These are phyloP conservation scores for Lactarius deliciosus DNA, from an alignment of 768 basidiomycete genomes.

Conservation along the genomic window DNA sequence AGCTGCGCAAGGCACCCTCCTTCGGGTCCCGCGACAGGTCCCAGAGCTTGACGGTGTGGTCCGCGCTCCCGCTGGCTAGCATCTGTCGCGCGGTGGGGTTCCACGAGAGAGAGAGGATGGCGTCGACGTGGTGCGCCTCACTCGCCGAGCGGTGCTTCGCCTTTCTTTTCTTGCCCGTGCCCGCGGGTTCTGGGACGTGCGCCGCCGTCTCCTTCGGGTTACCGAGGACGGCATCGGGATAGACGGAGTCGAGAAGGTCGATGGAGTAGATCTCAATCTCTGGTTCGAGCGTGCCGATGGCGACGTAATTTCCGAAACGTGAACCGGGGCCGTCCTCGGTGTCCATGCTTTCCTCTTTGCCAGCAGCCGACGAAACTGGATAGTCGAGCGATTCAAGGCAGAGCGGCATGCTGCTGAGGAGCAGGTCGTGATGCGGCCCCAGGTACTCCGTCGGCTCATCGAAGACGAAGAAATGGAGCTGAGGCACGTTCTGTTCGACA, in stretches of 20 bases:
- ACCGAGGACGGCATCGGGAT: slow-evolving; percentile 89
- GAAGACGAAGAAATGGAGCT: slow-evolving; percentile 94
- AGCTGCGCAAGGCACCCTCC: slow-evolving; percentile 77
- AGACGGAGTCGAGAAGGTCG: slow-evolving; percentile 93
- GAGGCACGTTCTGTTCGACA: slow-evolving; percentile 95
- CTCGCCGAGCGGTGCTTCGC: slow-evolving; percentile 61
- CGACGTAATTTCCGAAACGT: slow-evolving; percentile 82
- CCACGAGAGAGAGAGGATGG: slow-evolving; percentile 92
- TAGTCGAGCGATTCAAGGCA: slow-evolving; percentile 99
- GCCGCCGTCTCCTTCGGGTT: slow-evolving; percentile 81
- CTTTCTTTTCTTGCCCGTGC: slow-evolving; percentile 97
- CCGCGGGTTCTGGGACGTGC: slow-evolving; percentile 73
- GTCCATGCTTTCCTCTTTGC: slow-evolving; percentile 35
- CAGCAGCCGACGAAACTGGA: slow-evolving; percentile 54
- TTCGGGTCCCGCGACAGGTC: slow-evolving; percentile 74
- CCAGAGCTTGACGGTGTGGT: slow-evolving; percentile 97
- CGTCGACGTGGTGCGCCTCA: slow-evolving; percentile 83
- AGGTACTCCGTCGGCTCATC: slow-evolving; percentile 90
- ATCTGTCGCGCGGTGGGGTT: slow-evolving; percentile 87
- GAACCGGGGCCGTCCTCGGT: slow-evolving; percentile 29
- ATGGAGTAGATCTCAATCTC: slow-evolving; percentile 99
- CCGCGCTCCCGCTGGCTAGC: slow-evolving; percentile 89
- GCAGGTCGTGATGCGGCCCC: slow-evolving; percentile 92
- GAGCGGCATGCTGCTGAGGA: slow-evolving; percentile 96
- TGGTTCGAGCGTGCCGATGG: slow-evolving; percentile 95